Conservation (phyloP, 1,139 yeast genomes). For the Candida sanyaensis region DNA sequence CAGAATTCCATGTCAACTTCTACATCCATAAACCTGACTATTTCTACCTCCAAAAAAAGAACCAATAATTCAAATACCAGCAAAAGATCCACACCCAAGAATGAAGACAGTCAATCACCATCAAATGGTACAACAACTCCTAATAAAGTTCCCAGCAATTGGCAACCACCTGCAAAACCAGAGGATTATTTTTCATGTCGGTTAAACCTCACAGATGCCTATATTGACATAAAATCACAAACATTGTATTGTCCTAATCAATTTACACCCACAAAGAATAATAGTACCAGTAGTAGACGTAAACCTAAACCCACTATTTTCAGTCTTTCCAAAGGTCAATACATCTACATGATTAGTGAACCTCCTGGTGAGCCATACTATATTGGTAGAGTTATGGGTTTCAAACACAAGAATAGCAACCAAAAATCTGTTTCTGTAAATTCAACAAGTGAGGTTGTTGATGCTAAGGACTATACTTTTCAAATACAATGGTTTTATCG, state of each 20-base stretch:
- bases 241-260: conserved; percentile 39
- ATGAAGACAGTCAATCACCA: conserved; percentile 2
- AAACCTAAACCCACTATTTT: conserved; percentile 16
- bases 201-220: conserved; percentile 36
- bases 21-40: conserved; percentile 1
- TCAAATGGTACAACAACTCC: conserved; percentile 8
- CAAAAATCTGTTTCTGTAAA: background rate
- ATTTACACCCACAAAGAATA: conserved; percentile 14
- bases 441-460: conserved; percentile 17
- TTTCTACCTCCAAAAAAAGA: conserved; percentile 7
- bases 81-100: conserved; percentile 1
- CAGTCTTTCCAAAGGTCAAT: conserved; percentile 55
- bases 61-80: background rate
- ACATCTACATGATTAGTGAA: conserved; percentile 83
- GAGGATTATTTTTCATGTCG: conserved; percentile 40
- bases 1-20: conserved; percentile 8
- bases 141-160: conserved; percentile 33
- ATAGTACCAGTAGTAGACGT: conserved; percentile 6
- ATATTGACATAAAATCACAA: conserved; percentile 32
- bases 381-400: conserved; percentile 82
- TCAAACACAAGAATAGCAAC: conserved; percentile 41
- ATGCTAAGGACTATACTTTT: conserved; percentile 55
- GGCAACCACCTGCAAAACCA: conserved; percentile 38
- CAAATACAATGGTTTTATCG: conserved; percentile 92
- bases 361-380: conserved; percentile 97